Evolutionary conservation across 192 early-diverging fungal genomes (phyloP).

Genomic region (Paraglomus occultum): DNA sequence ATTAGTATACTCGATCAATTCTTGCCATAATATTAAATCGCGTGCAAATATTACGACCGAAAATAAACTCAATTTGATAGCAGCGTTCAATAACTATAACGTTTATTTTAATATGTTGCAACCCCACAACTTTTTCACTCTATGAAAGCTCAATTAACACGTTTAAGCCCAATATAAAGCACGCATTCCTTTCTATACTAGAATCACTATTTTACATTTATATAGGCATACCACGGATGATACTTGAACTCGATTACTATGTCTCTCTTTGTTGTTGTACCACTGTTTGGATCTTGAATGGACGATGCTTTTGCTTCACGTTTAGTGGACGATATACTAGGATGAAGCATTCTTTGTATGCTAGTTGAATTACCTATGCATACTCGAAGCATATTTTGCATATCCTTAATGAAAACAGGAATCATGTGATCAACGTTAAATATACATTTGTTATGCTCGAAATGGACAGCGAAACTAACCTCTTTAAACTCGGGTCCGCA

Average conservation of each 20-base stretch:
- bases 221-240: conserved; percentile 31
- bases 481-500: conserved; percentile 16
- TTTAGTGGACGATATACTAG: neutral
- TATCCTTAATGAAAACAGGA: conserved; percentile 10
- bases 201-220: conserved; percentile 15
- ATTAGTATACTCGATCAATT: no score
- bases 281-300: neutral
- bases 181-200: neutral
- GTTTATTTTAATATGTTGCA: no score
- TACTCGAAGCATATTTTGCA: conserved; percentile 21
- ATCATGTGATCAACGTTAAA: neutral
- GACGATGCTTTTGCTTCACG: neutral
- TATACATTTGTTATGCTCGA: neutral
- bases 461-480: neutral
- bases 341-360: conserved; percentile 26
- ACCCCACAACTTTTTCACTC: no score
- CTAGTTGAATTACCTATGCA: conserved; percentile 25
- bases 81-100: no score
- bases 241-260: conserved; percentile 25
- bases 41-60: no score
- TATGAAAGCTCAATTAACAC: no score
- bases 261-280: conserved; percentile 8
- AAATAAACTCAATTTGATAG: no score
- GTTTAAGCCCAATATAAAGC: no score
- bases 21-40: no score